phyloP scores from a whole-genome alignment of 2,329 filamentous ascomycete species.

The Arachnopeziza araneosa region DNA sequence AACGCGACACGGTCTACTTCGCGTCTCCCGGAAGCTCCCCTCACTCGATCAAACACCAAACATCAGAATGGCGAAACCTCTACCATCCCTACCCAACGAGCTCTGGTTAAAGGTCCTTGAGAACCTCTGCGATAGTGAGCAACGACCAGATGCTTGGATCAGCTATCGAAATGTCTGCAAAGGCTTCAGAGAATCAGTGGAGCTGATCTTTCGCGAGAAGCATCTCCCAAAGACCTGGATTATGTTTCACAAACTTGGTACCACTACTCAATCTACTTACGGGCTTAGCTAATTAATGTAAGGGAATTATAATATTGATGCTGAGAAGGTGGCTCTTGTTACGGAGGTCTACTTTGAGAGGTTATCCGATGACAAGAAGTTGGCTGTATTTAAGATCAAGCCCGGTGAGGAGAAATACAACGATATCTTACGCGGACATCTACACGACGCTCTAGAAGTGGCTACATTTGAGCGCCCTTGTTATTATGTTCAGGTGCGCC shows the following conservation, averaged over 20 bases:
- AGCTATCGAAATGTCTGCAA: conserved; percentile 13
- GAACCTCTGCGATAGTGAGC: conserved; percentile 8
- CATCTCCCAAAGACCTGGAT: conserved; percentile 14
- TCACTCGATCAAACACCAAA: background rate
- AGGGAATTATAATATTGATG: background rate
- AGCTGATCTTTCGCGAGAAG: conserved; percentile 12
- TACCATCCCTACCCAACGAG: conserved; percentile 12
- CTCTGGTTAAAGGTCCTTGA: conserved; percentile 14
- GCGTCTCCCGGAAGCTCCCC: background rate
- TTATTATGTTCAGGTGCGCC: conserved; percentile 9
- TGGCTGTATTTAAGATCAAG: background rate
- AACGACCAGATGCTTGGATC: conserved; percentile 14
- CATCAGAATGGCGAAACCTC: background rate
- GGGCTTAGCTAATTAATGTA: background rate
- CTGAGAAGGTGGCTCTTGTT: background rate
- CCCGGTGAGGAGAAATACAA: background rate
- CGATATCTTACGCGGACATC: background rate
- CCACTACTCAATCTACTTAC: background rate
- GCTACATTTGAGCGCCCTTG: background rate
- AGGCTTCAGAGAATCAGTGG: conserved; percentile 9
- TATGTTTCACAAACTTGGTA: background rate
- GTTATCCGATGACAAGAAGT: background rate
- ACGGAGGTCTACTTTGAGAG: background rate
- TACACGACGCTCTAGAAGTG: background rate
- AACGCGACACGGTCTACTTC: background rate